Conservation (phyloP, 2,329 filamentous ascomycete species). For the Berkeleyomyces rouxiae region DNA sequence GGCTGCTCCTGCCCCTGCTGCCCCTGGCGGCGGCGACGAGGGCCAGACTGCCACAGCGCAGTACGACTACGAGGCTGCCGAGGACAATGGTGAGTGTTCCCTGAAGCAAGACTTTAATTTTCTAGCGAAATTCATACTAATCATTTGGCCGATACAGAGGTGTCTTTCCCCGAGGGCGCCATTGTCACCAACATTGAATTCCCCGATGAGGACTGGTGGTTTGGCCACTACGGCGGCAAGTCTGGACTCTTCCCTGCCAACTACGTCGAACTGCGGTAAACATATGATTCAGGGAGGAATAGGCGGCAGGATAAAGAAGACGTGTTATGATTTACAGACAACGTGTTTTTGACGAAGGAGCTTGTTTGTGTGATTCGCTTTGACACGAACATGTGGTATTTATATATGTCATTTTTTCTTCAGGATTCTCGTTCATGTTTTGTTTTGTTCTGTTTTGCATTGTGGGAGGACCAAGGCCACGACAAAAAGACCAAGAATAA, state of each 20-base stretch:
- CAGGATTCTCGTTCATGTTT: background rate
- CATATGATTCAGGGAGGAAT: background rate
- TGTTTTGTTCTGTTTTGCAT: background rate
- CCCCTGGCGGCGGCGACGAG: slow-evolving; percentile 17
- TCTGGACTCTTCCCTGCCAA: slow-evolving; percentile 71
- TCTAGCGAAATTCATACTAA: background rate
- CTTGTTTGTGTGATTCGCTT: background rate
- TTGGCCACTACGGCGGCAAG: slow-evolving; percentile 65
- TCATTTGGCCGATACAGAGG: slow-evolving; percentile 28
- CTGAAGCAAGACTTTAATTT: background rate
- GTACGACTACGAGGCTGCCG: slow-evolving; percentile 93
- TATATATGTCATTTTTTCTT: background rate
- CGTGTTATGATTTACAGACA: background rate
- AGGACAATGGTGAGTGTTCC: slow-evolving; percentile 57
- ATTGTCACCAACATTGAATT: slow-evolving; percentile 76
- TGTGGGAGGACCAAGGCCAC: background rate
- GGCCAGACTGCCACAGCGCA: slow-evolving; percentile 64
- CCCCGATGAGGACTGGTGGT: slow-evolving; percentile 98
- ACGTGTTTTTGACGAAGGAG: background rate
- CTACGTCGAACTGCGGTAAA: slow-evolving; percentile 39
- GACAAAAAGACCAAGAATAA: too few relatives aligned
- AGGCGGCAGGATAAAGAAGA: background rate
- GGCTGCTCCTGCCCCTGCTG: slow-evolving; percentile 26
- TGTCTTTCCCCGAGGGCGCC: slow-evolving; percentile 78
- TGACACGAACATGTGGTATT: slow-evolving; percentile 1